phyloP scores from a whole-genome alignment of 2,329 filamentous ascomycete species.

The Didymella pinodella region DNA sequence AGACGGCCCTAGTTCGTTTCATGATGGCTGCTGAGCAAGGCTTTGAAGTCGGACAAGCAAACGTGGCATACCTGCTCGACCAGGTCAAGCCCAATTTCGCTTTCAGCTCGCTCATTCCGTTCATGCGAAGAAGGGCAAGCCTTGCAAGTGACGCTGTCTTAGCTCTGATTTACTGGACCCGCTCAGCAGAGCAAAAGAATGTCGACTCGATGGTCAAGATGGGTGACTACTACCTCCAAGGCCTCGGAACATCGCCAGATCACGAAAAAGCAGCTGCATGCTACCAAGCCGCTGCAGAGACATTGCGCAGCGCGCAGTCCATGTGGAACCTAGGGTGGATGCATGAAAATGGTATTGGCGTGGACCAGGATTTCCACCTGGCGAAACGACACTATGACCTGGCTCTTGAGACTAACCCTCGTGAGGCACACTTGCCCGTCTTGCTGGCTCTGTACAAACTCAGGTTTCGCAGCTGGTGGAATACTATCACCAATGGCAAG shows the following conservation, averaged over 20 bases:
- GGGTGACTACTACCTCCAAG: conserved; percentile 94
- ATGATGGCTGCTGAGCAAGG: conserved; percentile 92
- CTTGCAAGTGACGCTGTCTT: conserved; percentile 68
- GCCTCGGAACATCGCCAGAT: conserved; percentile 74
- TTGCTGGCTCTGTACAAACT: conserved; percentile 88
- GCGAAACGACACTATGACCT: conserved; percentile 97
- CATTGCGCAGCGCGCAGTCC: conserved; percentile 89
- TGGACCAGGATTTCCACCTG: conserved; percentile 95
- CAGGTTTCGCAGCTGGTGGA: conserved; percentile 88
- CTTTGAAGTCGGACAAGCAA: conserved; percentile 87
- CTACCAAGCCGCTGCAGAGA: conserved; percentile 91
- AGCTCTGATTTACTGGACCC: conserved; percentile 92
- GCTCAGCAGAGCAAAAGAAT: conserved; percentile 91
- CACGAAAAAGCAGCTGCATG: conserved; percentile 89
- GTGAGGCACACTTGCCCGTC: conserved; percentile 92
- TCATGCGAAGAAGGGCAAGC: conserved; percentile 52
- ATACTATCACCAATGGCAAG: conserved; percentile 86
- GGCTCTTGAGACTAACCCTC: conserved; percentile 81
- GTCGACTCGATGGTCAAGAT: conserved; percentile 96
- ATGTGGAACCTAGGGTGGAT: conserved; percentile 99
- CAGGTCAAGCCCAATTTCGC: conserved; percentile 62
- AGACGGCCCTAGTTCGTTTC: conserved; percentile 80
- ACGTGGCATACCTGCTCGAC: conserved; percentile 87
- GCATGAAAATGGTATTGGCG: conserved; percentile 94
- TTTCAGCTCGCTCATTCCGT: conserved; percentile 62